Conservation (phyloP, 176 grass and related monocot species). For the Oryza coarctata region DNA sequence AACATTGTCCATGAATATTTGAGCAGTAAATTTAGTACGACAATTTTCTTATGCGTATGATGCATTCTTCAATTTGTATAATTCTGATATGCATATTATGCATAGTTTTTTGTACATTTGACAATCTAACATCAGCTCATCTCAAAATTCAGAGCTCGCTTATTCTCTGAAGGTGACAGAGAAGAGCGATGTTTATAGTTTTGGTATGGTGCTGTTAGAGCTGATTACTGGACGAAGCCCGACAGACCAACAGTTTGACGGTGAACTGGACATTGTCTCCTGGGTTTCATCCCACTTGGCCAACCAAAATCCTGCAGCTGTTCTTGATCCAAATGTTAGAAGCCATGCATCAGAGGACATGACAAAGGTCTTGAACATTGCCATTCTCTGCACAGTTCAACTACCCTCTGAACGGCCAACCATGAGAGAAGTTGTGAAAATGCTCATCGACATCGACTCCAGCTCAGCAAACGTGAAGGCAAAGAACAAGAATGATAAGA, state of each 20-base stretch:
- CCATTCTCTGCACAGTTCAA: constrained; percentile 47
- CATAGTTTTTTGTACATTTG: background rate
- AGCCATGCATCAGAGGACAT: constrained; percentile 52
- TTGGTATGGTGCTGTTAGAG: constrained; percentile 62
- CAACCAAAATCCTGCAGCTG: constrained; percentile 34
- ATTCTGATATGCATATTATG: background rate
- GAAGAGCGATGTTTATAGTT: constrained; percentile 63
- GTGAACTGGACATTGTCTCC: constrained; percentile 44
- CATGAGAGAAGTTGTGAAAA: constrained; percentile 78
- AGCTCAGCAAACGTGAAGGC: background rate
- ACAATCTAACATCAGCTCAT: constrained; percentile 22
- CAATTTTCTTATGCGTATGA: no score
- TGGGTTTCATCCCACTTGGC: constrained; percentile 46
- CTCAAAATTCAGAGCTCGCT: constrained; percentile 51
- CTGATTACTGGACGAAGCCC: constrained; percentile 60
- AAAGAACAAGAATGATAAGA: constrained; percentile 41
- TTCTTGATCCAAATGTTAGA: constrained; percentile 52
- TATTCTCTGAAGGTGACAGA: constrained; percentile 60
- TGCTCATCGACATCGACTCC: constrained; percentile 64
- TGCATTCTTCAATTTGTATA: background rate
- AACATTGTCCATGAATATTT: no score
- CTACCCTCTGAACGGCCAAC: constrained; percentile 44
- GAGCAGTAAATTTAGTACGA: no score
- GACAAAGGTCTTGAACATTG: constrained; percentile 59
- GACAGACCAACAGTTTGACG: constrained; percentile 39